phyloP scores from a whole-genome alignment of 768 basidiomycete genomes.

The Mycena venus region DNA sequence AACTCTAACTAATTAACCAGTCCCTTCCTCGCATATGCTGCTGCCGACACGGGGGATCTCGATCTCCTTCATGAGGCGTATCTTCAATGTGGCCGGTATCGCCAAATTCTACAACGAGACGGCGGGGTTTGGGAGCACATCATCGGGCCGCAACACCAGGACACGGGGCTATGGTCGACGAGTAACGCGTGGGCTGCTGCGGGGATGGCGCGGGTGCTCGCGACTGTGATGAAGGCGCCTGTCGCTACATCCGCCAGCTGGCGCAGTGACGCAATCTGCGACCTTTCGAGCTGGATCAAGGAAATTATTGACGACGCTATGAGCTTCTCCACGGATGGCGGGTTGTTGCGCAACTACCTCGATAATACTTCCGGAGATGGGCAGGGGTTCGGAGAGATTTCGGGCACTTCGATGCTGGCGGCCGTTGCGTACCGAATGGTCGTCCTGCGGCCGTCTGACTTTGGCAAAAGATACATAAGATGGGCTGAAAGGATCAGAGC shows the following conservation, averaged over 20 bases:
- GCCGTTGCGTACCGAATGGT: constrained; percentile 53
- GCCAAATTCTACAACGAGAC: constrained; percentile 43
- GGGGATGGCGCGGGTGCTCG: constrained; percentile 48
- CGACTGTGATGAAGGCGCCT: constrained; percentile 59
- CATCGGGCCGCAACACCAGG: constrained; percentile 34
- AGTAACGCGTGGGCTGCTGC: constrained; percentile 41
- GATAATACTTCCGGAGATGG: constrained; percentile 37
- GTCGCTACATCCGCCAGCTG: constrained; percentile 41
- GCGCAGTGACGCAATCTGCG: constrained; percentile 41
- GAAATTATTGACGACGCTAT: constrained; percentile 62
- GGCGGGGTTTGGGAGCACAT: constrained; percentile 55
- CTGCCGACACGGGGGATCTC: constrained; percentile 47
- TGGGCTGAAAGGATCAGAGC: constrained; percentile 44
- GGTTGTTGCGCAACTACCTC: constrained; percentile 59
- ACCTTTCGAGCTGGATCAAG: constrained; percentile 54
- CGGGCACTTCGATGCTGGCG: constrained; percentile 57
- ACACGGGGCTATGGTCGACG: constrained; percentile 38
- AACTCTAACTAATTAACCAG: no score
- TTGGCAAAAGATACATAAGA: constrained; percentile 35
- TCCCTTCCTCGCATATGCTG: constrained; percentile 60
- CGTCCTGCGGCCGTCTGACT: constrained; percentile 34
- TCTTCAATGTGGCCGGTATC: constrained; percentile 56
- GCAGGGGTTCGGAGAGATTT: constrained; percentile 59
- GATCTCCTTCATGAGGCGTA: constrained; percentile 55
- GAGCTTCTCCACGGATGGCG: constrained; percentile 43